Evolutionary conservation across 495 filamentous ascomycete genomes (phyloP).

Genomic region (Chlorociboria aeruginascens): DNA sequence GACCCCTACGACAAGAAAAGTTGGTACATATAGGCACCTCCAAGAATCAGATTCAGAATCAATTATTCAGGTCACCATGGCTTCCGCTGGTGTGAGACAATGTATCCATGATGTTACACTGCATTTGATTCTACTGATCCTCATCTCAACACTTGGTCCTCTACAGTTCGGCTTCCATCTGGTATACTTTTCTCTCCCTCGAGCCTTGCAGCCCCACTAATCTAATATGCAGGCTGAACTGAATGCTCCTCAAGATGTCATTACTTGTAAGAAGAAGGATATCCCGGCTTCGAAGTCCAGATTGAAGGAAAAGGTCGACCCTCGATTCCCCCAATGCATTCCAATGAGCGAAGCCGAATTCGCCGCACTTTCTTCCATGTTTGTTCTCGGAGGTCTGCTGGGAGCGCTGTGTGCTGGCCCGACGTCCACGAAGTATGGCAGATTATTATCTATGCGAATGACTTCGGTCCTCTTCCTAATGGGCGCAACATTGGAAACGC

Average conservation of each 20-base stretch:
- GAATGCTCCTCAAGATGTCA: conserved; percentile 83
- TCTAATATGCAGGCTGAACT: conserved; percentile 60
- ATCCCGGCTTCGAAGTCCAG: no score
- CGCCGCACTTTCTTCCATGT: conserved; percentile 75
- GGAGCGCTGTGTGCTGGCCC: conserved; percentile 74
- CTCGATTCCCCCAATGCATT: conserved; percentile 60
- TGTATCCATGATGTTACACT: conserved; percentile 36
- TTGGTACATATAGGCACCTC: no score
- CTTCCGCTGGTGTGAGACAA: conserved; percentile 15
- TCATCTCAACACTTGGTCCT: conserved; percentile 58
- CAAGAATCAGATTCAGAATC: neutral
- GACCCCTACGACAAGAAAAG: neutral
- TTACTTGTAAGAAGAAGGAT: conserved; percentile 54
- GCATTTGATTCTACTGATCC: conserved; percentile 53
- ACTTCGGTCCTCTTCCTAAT: conserved; percentile 65
- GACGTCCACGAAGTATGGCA: conserved; percentile 57
- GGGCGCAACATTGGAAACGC: conserved; percentile 63
- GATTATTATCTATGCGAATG: conserved; percentile 55
- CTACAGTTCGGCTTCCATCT: conserved; percentile 92
- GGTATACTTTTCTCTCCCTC: conserved; percentile 34
- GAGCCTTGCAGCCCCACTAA: neutral
- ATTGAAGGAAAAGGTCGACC: conserved; percentile 9
- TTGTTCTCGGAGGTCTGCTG: conserved; percentile 77
- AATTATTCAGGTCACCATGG: conserved; percentile 6
- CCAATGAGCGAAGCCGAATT: conserved; percentile 68